These are phyloP conservation scores for Castanopsis chinensis DNA, from an alignment of 306 rosid species.

Conservation along the genomic window DNA sequence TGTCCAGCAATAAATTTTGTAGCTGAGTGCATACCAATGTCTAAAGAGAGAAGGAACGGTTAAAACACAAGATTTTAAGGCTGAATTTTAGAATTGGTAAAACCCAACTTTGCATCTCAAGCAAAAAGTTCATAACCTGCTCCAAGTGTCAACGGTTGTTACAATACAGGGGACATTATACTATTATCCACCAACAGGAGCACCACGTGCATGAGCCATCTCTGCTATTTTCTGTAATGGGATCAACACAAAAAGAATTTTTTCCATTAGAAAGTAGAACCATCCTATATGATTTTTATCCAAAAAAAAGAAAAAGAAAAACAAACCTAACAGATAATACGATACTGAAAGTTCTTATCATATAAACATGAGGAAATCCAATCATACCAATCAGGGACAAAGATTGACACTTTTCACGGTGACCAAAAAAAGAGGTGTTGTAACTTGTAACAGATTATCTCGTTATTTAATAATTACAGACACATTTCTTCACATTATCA, in stretches of 20 bases:
- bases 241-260: background rate
- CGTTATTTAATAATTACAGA: background rate
- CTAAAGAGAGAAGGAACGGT: conserved; percentile 37
- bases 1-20: conserved; percentile 93
- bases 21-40: conserved; percentile 90
- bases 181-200: conserved; percentile 89
- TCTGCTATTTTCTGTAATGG: conserved; percentile 70
- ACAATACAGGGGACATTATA: conserved; percentile 93
- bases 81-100: background rate
- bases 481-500: background rate
- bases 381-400: background rate
- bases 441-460: background rate
- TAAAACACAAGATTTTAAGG: background rate
- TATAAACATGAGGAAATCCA: background rate
- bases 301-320: too few species aligned
- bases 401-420: background rate
- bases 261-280: conserved; percentile 6
- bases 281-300: background rate
- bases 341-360: conserved; percentile 7
- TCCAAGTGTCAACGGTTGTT: conserved; percentile 83
- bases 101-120: conserved; percentile 6
- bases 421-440: background rate
- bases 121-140: conserved; percentile 57
- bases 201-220: conserved; percentile 75
- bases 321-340: too few species aligned